Conservation (phyloP, 2,329 filamentous ascomycete species). For the Karstenula rhodostoma region DNA sequence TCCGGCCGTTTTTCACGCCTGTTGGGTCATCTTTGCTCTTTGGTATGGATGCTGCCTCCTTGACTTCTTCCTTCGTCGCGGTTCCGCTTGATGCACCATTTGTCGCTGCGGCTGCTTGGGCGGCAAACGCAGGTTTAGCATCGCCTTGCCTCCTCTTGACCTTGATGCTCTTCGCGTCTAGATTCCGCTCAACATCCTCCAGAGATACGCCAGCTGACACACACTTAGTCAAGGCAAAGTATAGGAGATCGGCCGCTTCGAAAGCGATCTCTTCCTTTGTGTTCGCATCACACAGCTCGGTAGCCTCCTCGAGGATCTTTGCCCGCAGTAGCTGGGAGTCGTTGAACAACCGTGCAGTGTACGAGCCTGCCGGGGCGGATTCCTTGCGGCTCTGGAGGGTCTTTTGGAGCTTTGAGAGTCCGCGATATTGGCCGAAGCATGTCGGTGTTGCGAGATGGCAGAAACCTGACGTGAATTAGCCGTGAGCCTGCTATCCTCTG, state of each 20-base stretch:
- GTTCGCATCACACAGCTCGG: conserved; percentile 89
- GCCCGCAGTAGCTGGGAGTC: conserved; percentile 88
- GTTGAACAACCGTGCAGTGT: conserved; percentile 91
- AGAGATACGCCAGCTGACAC: conserved; percentile 83
- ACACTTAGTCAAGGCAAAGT: conserved; percentile 93
- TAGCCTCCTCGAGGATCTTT: conserved; percentile 98
- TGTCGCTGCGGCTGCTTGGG: conserved; percentile 66
- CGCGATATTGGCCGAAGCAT: conserved; percentile 87
- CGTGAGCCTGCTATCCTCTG: neutral
- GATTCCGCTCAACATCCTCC: conserved; percentile 87
- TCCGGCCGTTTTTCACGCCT: conserved; percentile 64
- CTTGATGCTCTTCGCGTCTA: conserved; percentile 94
- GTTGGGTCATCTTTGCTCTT: conserved; percentile 62
- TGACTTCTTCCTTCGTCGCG: conserved; percentile 52
- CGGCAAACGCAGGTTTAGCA: conserved; percentile 91
- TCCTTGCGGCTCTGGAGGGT: conserved; percentile 83
- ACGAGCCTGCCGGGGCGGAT: conserved; percentile 87
- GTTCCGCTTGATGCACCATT: conserved; percentile 30
- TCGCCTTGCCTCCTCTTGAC: conserved; percentile 93
- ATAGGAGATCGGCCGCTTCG: conserved; percentile 93
- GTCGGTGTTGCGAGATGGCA: conserved; percentile 92
- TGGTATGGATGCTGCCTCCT: conserved; percentile 62
- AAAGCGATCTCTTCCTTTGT: conserved; percentile 86
- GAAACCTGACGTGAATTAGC: conserved; percentile 65
- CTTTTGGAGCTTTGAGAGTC: conserved; percentile 84